Conservation (phyloP, 192 early-diverging fungal genomes). For the Entomortierella chlamydospora region DNA sequence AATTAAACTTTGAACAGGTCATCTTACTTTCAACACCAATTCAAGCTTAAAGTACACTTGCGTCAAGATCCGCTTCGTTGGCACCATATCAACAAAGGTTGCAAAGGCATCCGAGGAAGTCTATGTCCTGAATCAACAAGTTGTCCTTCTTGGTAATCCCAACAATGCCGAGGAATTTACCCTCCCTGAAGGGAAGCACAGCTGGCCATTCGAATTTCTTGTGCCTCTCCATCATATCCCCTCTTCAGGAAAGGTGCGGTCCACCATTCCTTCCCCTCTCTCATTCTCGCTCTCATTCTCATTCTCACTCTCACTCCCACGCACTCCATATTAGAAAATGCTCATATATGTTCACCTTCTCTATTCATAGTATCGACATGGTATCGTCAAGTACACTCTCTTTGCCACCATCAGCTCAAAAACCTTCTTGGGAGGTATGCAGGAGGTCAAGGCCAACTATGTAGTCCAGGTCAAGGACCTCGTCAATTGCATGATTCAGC, state of each 20-base stretch:
- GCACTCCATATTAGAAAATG: neutral
- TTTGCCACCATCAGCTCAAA: constrained; percentile 2
- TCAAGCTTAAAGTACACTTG: constrained; percentile 28
- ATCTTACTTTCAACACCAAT: constrained; percentile 16
- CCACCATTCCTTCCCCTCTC: neutral
- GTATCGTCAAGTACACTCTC: constrained; percentile 32
- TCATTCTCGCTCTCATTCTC: neutral
- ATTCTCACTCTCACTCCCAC: neutral
- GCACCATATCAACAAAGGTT: constrained; percentile 26
- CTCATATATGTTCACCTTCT: neutral
- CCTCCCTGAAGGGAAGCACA: constrained; percentile 22
- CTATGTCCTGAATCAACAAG: constrained; percentile 36
- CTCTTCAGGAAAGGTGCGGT: constrained; percentile 33
- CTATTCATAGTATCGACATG: constrained; percentile 39
- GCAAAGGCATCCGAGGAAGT: constrained; percentile 26
- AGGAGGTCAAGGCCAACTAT: constrained; percentile 20
- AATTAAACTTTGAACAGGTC: constrained; percentile 5
- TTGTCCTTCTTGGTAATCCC: constrained; percentile 36
- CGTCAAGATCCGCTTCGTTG: constrained; percentile 32
- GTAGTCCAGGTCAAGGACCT: constrained; percentile 24
- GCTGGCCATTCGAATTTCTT: constrained; percentile 33
- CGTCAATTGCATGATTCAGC: constrained; percentile 1
- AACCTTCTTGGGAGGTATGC: constrained; percentile 30
- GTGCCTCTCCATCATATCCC: constrained; percentile 30
- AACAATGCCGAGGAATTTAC: constrained; percentile 21